Evolutionary conservation across 345 rosid species (phyloP), one percentile per base, ranked within the genome.

Genomic region (Brassica incana): DNA sequence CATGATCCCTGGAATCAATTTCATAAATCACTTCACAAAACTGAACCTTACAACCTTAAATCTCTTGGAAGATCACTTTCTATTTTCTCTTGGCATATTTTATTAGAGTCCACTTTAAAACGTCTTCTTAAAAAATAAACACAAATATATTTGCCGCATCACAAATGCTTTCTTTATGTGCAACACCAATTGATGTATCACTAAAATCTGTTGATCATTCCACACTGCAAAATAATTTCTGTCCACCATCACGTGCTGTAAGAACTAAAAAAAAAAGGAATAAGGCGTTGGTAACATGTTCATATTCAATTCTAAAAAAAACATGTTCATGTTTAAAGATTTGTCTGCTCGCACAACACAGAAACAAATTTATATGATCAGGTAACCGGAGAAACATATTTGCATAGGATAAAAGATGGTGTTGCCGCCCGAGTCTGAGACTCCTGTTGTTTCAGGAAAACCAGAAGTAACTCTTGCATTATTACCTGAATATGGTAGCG

Each of bases 391-490:
- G 12, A 40, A 40, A 9, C 48, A 40, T 9, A 40, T 40, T 40
- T 40, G 11, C 12, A 40, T 9, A 40, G 14, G 48, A 40, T 40
- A 9, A 40, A 40, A 27, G 30, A 27, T 27, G 3, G 73, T 86
- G 77, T 90, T 91, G 56, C 90, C 86, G 56, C 90, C 2, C 2
- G 86, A 56, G 74, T 80, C 77, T 74, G 80, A 84, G 66, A 72
- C 77, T 83, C 87, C 89, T 58, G 85, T 88, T 12, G 89, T 85
- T 85, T 92, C 92, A 1, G 98, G 94, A 73, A 94, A 89, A 74
- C 86, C 88, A 2, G 43, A 8, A 36, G 43, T 36, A 8, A 36
- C 43, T 36, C 43, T 36, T 36, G 43, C 43, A 36, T 82, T 74
- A 73, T 86, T 87, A 60, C 82, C 59, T 30, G 95, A 84, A 71